These are phyloP conservation scores for Penicillium sp. DNA, from an alignment of 2,329 filamentous ascomycete species.

Conservation along the genomic window DNA sequence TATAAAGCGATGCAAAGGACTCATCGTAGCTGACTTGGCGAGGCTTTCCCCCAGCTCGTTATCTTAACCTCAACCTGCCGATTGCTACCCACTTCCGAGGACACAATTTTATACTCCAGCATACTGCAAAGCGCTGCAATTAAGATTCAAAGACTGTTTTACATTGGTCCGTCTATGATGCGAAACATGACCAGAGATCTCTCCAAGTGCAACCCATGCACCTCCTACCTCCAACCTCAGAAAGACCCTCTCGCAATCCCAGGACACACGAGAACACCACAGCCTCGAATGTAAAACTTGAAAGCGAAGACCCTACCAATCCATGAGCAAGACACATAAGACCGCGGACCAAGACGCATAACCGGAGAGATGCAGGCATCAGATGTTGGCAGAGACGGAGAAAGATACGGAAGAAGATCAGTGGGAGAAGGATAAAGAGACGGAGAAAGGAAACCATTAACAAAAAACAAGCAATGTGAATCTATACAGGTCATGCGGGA, in stretches of 20 bases:
- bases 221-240: constrained; percentile 9
- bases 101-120: too few relatives aligned
- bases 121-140: constrained; percentile 2
- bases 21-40: too few relatives aligned
- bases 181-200: constrained; percentile 34
- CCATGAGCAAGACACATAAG: constrained; percentile 26
- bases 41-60: too few relatives aligned
- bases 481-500: constrained; percentile 40
- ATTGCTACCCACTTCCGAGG: too few relatives aligned
- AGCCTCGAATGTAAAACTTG: constrained; percentile 24
- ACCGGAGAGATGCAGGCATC: constrained; percentile 24
- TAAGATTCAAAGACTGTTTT: constrained; percentile 32
- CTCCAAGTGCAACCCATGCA: constrained; percentile 31
- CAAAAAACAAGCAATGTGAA: constrained; percentile 30
- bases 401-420: constrained; percentile 23
- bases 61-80: too few relatives aligned
- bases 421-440: constrained; percentile 17
- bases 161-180: constrained; percentile 45
- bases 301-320: not conserved
- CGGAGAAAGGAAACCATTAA: not conserved
- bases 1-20: too few relatives aligned
- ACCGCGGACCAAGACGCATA: constrained; percentile 24
- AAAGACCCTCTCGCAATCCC: constrained; percentile 22
- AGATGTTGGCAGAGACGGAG: constrained; percentile 25
- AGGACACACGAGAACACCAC: constrained; percentile 17